Evolutionary conservation across 805 yeast species (phyloP), one percentile per base, ranked within the genome.

Genomic region (Huiozyma sinensis): DNA sequence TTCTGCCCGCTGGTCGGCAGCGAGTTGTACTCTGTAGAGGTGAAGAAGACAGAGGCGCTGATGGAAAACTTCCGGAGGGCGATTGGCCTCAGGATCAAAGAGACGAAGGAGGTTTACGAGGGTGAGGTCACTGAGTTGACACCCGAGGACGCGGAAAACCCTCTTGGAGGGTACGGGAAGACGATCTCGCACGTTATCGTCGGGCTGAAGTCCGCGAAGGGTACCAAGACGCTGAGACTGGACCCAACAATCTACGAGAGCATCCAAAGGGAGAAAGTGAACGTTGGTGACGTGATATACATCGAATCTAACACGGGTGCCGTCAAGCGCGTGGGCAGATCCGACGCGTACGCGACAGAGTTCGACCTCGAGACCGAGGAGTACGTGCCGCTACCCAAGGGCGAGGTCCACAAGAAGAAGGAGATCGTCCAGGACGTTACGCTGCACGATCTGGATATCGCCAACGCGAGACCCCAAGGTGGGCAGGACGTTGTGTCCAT

Each of bases 331-430:
- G 95, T 92, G 28, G 99, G 99, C 43, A 77, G 99, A 64, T 84
- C 95, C n/a, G 97, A 92, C 64, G 96, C 97, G 0, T 88, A 88
- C 58, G 97, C 98, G 27, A 88, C 98, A 7, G 99, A 92, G 68
- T 92, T 89, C 56, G 99, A 92, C 66, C 76, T 94, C 47, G 97
- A 92, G 72, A 96, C 97, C 28, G 97, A 94, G 67, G 97, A 92
- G 67, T 92, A 92, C 65, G 97, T 92, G 24, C 96, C 98, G 37
- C 74, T 94, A 56, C 99, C 99, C 48, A 94, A 92, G 69, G 98
- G 98, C 43, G 99, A 92, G 65, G 95, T 92, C 38, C 98, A 92
- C 70, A 89, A 90, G 63, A 88, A 92, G 73, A 92, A 92, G 64
- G 97, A 92, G 66, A 88, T 90, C 55, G 95, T 92, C 17, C 99